Evolutionary conservation across 441 rosid species (phyloP).

Genomic region (Jatropha podagrica): DNA sequence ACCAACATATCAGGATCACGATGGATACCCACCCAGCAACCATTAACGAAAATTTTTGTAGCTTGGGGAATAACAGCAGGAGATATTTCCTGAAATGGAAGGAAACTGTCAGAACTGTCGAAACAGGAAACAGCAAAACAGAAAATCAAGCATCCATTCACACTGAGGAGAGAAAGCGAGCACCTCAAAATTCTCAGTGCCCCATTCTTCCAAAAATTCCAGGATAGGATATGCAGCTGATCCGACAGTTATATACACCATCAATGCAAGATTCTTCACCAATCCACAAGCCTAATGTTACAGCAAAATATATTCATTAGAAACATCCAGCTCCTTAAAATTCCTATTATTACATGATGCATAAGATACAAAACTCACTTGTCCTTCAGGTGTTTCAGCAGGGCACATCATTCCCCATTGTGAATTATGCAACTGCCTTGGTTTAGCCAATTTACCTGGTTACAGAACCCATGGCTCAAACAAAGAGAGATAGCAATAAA

Average conservation of each 20-base stretch:
- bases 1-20: constrained; percentile 99
- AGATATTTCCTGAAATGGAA: constrained; percentile 77
- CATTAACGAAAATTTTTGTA: constrained; percentile 92
- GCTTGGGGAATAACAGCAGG: constrained; percentile 98
- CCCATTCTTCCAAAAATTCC: constrained; percentile 97
- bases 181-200: constrained; percentile 97
- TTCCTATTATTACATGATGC: neutral
- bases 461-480: constrained; percentile 21
- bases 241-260: constrained; percentile 97
- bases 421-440: constrained; percentile 96
- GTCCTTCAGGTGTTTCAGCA: constrained; percentile 99
- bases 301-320: constrained; percentile 17
- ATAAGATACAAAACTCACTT: constrained; percentile 43
- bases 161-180: constrained; percentile 16
- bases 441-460: constrained; percentile 95
- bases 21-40: constrained; percentile 98
- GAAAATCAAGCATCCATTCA: neutral
- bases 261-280: constrained; percentile 95
- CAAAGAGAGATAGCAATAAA: neutral
- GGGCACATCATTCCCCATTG: constrained; percentile 99
- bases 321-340: neutral
- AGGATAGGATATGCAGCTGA: constrained; percentile 91
- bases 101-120: constrained; percentile 21
- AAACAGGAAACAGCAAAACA: constrained; percentile 1
- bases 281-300: constrained; percentile 84